Evolutionary conservation across 345 rosid genomes (phyloP).

Genomic region (Pelargonium nanum): DNA sequence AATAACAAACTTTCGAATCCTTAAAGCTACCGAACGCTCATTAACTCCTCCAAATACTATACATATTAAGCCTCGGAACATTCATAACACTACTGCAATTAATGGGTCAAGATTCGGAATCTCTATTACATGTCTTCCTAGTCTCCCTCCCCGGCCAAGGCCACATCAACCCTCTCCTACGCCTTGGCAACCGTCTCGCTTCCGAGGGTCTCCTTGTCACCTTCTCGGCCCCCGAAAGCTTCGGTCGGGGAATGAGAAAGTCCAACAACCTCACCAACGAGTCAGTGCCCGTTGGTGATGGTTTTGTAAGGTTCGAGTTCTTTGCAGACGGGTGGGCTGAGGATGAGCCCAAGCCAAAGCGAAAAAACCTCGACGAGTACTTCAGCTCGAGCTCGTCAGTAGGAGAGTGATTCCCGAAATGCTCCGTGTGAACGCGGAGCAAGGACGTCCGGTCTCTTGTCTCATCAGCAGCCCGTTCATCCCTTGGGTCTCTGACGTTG

Average conservation of each 20-base stretch:
- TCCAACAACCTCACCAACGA: constrained; percentile 8
- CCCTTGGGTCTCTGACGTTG: constrained; percentile 28
- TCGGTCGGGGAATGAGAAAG: constrained; percentile 6
- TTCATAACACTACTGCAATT: too few relatives aligned
- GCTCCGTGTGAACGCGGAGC: constrained; percentile 11
- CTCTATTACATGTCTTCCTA: constrained; percentile 15
- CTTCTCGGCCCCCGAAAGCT: neutral
- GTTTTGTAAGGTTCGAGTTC: constrained; percentile 21
- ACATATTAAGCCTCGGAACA: too few relatives aligned
- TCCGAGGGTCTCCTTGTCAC: constrained; percentile 21
- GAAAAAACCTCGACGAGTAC: constrained; percentile 8
- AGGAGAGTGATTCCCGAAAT: constrained; percentile 12
- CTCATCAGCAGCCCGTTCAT: constrained; percentile 22
- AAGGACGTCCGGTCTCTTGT: constrained; percentile 20
- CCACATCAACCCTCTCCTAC: constrained; percentile 22
- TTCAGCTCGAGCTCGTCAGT: constrained; percentile 14
- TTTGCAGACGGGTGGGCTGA: constrained; percentile 18
- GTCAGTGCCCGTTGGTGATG: constrained; percentile 9
- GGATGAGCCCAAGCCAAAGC: constrained; percentile 9
- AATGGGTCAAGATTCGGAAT: too few relatives aligned
- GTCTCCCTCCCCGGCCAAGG: constrained; percentile 25
- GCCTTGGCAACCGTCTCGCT: constrained; percentile 18
- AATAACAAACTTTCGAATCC: too few relatives aligned
- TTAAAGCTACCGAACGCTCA: too few relatives aligned
- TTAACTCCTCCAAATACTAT: too few relatives aligned